Conservation (phyloP, 2,329 filamentous ascomycete genomes). For the Tolypocladium cylindrosporum region DNA sequence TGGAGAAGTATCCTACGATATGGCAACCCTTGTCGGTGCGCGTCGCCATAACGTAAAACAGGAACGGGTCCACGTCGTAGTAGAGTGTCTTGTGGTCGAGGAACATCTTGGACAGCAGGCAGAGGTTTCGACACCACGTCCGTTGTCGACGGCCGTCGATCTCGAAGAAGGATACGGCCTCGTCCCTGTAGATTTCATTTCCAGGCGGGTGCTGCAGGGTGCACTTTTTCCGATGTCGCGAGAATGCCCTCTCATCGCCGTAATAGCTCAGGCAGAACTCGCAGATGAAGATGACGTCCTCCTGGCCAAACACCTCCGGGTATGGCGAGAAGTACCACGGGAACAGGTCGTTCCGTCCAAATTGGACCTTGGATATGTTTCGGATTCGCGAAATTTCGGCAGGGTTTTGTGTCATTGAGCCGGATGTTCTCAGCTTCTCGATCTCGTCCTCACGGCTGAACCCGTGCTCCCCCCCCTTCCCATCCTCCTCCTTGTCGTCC, state of each 20-base stretch:
- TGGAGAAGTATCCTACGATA: slow-evolving; percentile 98
- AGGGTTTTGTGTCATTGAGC: slow-evolving; percentile 98
- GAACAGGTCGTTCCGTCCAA: slow-evolving; percentile 84
- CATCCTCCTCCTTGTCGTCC: slow-evolving; percentile 37
- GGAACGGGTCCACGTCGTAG: slow-evolving; percentile 97
- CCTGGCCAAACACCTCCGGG: slow-evolving; percentile 76
- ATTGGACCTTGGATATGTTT: slow-evolving; percentile 89
- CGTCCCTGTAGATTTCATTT: slow-evolving; percentile 96
- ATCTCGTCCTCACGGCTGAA: slow-evolving; percentile 87
- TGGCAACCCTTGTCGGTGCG: slow-evolving; percentile 85
- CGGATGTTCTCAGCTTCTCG: slow-evolving; percentile 86
- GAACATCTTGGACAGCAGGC: slow-evolving; percentile 90
- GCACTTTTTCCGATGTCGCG: slow-evolving; percentile 81
- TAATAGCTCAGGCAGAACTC: slow-evolving; percentile 95
- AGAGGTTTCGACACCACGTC: slow-evolving; percentile 94
- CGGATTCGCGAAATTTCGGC: slow-evolving; percentile 93
- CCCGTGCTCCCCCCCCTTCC: slow-evolving; percentile 38
- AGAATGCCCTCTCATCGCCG: slow-evolving; percentile 71
- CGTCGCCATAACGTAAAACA: slow-evolving; percentile 97
- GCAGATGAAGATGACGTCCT: slow-evolving; percentile 90
- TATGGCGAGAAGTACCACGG: slow-evolving; percentile 99
- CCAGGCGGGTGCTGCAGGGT: slow-evolving; percentile 85
- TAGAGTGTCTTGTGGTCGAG: slow-evolving; percentile 97
- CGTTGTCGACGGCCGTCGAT: slow-evolving; percentile 90
- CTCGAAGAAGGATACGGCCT: slow-evolving; percentile 90